Base-by-base conservation (phyloP, 352 stramenopile species). In the Globisporangium orthogonon region DNA sequence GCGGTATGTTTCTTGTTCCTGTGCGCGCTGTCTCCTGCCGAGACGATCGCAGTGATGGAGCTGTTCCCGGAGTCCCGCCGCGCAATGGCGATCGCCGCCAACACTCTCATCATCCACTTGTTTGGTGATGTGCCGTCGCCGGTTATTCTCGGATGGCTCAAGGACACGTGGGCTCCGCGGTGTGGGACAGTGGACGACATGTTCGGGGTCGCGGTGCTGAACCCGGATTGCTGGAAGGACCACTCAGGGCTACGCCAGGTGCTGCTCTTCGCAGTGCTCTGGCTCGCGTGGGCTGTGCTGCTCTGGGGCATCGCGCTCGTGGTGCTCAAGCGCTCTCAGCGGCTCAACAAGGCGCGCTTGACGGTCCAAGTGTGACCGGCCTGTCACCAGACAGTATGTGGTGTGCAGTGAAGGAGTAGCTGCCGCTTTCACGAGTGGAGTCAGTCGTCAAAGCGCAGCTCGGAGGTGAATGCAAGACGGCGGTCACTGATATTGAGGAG, bases 41-140 rank as follows among this genome's bases (percentile, higher is more conserved):
- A 93, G 56, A 96, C 87, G 49, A 83, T 97, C 52, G 80, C 77
- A 14, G 75, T 97, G 31, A 89, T 98, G 56, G 74, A 97, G 48
- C 73, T 91, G 1, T 97, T 98, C 52, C 82, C 92, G 10, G 74
- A 81, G 60, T 86, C 74, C 18, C 80, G 91, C 47, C 84, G 92
- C 33, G 74, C 91, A 0, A 95, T 98, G 74, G 88, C 89, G 28
- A 79, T 97, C 51, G 92, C 87, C 1, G 78, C 96, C 37, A 96
- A 95, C 69, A 96, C 84, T 46, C 66, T 98, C 7, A 62, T 96
- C 35, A 95, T 97, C 53, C 95, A 98, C 72, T 71, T 84, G 10
- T 70, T 98, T 11, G 95, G 95, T 7, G 95, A 98, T 70, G 95
- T 98, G 13, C 94, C 95, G 28, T 91, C 88, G 15, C 95, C 95